Evolutionary conservation across 1,139 yeast genomes (phyloP).

Genomic region (Yamadazyma triangularis): DNA sequence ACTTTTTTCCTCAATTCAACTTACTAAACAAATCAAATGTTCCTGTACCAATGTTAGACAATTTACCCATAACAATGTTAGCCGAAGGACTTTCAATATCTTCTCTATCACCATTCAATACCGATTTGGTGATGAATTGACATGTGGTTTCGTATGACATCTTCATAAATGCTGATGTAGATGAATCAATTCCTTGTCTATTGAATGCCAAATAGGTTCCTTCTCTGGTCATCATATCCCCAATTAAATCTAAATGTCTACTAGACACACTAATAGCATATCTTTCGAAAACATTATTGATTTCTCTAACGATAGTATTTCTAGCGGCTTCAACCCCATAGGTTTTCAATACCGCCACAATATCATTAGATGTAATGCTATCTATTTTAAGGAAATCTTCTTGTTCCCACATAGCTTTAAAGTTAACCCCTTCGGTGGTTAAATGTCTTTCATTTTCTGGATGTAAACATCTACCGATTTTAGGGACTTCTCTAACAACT

Average conservation of each 20-base stretch:
- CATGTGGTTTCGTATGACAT: conserved; percentile 99
- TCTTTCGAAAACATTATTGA: conserved; percentile 91
- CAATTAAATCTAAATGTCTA: conserved; percentile 94
- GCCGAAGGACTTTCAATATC: conserved; percentile 90
- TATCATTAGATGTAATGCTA: conserved; percentile 86
- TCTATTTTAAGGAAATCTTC: conserved; percentile 88
- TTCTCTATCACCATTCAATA: conserved; percentile 87
- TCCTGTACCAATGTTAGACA: conserved; percentile 94
- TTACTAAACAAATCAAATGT: conserved; percentile 82
- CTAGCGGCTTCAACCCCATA: conserved; percentile 99
- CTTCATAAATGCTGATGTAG: conserved; percentile 95
- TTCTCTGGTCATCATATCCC: conserved; percentile 99
- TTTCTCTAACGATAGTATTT: conserved; percentile 94
- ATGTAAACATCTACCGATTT: conserved; percentile 89
- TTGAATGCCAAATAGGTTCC: conserved; percentile 96
- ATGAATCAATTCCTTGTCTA: conserved; percentile 95
- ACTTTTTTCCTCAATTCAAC: conserved; percentile 25
- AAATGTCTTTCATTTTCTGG: conserved; percentile 64
- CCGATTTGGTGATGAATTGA: conserved; percentile 95
- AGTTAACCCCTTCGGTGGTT: conserved; percentile 97
- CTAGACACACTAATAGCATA: conserved; percentile 91
- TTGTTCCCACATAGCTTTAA: conserved; percentile 97
- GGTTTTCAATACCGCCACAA: conserved; percentile 81
- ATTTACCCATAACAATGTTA: conserved; percentile 89
- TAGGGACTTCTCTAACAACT: conserved; percentile 89